Conservation (phyloP, 2,329 filamentous ascomycete genomes). For the Coniella lustricola region DNA sequence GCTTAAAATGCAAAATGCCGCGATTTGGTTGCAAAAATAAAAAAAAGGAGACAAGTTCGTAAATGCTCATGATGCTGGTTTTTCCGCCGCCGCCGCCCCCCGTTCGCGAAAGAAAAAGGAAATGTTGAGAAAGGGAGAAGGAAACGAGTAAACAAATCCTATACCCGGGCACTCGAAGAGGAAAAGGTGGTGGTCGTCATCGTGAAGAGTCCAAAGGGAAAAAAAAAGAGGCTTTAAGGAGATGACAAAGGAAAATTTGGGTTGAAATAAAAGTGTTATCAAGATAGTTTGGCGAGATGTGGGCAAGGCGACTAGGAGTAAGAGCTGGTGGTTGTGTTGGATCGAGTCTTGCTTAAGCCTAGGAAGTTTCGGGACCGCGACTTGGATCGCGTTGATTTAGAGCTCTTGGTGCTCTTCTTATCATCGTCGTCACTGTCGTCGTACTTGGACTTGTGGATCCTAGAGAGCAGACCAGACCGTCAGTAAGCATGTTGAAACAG, state of each 20-base stretch:
- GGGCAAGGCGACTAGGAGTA: not conserved
- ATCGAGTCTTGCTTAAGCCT: constrained; percentile 33
- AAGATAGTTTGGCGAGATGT: not conserved
- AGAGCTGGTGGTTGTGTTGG: constrained; percentile 17
- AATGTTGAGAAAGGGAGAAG: not conserved
- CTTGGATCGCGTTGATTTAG: constrained; percentile 53
- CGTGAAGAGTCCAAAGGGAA: constrained; percentile 1
- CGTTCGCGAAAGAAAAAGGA: constrained; percentile 1
- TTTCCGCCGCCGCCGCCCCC: too few relatives aligned
- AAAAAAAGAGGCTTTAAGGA: too few relatives aligned
- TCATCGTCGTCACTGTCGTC: constrained; percentile 50
- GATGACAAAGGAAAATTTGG: not conserved
- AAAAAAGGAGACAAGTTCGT: constrained; percentile 14
- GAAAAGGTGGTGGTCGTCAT: constrained; percentile 12
- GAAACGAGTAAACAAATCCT: constrained; percentile 7
- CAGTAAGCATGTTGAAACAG: constrained; percentile 11
- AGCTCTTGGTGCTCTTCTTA: constrained; percentile 46
- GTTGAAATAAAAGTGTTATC: not conserved
- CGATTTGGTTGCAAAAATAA: not conserved
- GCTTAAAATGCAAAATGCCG: constrained; percentile 15
- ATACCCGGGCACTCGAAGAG: constrained; percentile 6
- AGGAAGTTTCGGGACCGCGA: constrained; percentile 71
- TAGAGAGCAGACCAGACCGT: constrained; percentile 28
- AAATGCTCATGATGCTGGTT: constrained; percentile 12
- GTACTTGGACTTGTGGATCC: constrained; percentile 97